phyloP scores from a whole-genome alignment of 179 eudicot species.

The Pouteria campechiana region DNA sequence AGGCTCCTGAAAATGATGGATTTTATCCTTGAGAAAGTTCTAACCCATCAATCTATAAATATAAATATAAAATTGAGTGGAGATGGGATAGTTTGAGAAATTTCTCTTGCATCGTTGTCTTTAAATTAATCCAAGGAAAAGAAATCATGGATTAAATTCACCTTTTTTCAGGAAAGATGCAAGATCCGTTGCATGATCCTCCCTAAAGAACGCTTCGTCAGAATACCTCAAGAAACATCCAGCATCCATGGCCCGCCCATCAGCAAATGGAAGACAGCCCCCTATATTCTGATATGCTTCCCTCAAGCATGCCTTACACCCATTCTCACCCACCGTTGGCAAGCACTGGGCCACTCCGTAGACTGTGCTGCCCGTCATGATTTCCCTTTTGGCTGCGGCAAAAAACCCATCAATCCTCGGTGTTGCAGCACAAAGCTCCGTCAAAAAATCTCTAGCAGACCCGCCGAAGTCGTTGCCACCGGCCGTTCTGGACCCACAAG shows the following conservation, averaged over 20 bases:
- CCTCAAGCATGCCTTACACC: conserved; percentile 16
- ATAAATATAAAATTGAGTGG: too few species aligned
- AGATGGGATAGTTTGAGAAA: too few species aligned
- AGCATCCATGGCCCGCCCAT: conserved; percentile 14
- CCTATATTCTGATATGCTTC: conserved; percentile 11
- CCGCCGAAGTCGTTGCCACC: conserved; percentile 12
- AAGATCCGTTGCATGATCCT: conserved; percentile 14
- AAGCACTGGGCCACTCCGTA: conserved; percentile 23
- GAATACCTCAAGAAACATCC: conserved; percentile 27
- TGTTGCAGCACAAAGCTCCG: conserved; percentile 19
- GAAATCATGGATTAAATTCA: too few species aligned
- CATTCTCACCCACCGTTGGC: conserved; percentile 10
- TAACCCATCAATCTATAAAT: too few species aligned
- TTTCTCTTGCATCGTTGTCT: too few species aligned
- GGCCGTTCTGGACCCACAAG: conserved; percentile 22
- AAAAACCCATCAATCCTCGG: conserved; percentile 22
- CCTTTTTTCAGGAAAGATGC: conserved; percentile 8
- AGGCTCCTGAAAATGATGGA: conserved; percentile 17
- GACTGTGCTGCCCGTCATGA: conserved; percentile 5
- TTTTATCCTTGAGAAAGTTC: too few species aligned
- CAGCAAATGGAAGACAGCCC: conserved; percentile 15
- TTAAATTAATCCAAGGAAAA: too few species aligned
- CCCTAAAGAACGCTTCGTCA: conserved; percentile 11
- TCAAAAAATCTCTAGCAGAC: conserved; percentile 5
- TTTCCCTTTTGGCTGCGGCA: conserved; percentile 16